Evolutionary conservation across 139 green algal genomes (phyloP).

Genomic region (Trebouxia sp.): DNA sequence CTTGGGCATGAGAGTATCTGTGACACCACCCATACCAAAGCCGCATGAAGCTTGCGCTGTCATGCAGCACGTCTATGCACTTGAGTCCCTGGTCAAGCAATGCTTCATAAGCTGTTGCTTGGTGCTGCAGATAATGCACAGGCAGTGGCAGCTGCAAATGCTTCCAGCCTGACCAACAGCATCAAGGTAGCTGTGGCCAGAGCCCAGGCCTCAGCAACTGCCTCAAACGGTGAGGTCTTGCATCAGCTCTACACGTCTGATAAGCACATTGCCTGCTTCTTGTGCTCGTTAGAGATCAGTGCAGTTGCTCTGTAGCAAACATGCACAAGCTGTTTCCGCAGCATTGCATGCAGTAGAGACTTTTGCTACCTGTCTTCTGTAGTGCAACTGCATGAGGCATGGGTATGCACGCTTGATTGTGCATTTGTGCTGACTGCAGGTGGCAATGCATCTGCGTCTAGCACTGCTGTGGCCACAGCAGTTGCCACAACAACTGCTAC

Average conservation of each 20-base stretch:
- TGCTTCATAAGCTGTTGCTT: background rate
- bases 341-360: background rate
- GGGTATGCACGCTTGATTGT: too few species aligned
- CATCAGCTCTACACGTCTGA: background rate
- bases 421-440: background rate
- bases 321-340: background rate
- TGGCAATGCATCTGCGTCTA: background rate
- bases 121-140: conserved; percentile 3
- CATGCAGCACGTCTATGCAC: too few species aligned
- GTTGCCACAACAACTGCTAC: background rate
- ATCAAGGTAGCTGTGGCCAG: conserved; percentile 5
- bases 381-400: background rate
- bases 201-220: background rate
- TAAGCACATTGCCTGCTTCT: background rate
- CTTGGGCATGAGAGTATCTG: too few species aligned
- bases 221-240: conserved; percentile 5
- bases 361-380: background rate
- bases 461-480: background rate
- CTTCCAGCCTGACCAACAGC: background rate
- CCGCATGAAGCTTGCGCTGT: too few species aligned
- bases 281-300: background rate
- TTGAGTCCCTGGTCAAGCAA: background rate
- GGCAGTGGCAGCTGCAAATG: conserved; percentile 9
- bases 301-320: too few species aligned
- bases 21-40: too few species aligned